Percentiles rank a stretch among this genome's conserved stretches.
Conservation (phyloP, 495 filamentous ascomycete species). For the Neurospora sp. region DNA sequence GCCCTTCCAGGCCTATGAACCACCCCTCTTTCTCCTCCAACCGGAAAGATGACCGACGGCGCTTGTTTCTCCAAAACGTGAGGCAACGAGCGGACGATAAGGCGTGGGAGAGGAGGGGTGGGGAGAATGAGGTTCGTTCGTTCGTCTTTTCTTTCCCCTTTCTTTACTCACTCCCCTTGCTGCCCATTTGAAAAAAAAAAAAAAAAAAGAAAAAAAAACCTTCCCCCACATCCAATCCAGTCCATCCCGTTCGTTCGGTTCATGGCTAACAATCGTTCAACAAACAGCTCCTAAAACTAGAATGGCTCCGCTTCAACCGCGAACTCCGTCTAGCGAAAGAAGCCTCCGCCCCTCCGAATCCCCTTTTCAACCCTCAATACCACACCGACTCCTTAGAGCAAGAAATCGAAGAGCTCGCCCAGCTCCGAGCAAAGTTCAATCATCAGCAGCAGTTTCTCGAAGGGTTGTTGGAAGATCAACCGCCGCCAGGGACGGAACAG, state of each 20-base stretch:
- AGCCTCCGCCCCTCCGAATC: conserved; percentile 1
- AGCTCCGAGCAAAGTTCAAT: conserved; percentile 31
- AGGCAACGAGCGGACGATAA: conserved; percentile 57
- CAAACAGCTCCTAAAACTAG: conserved; percentile 35
- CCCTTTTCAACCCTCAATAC: neutral
- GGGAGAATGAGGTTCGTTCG: conserved; percentile 64
- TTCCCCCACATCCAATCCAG: neutral
- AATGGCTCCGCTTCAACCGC: conserved; percentile 32
- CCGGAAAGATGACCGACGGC: conserved; percentile 38
- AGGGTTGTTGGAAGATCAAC: conserved; percentile 25
- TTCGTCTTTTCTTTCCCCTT: too few relatives aligned
- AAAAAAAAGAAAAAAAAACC: too few relatives aligned
- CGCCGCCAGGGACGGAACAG: conserved; percentile 11
- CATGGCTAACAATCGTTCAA: conserved; percentile 6
- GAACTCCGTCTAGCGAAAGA: conserved; percentile 36
- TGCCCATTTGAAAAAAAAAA: too few relatives aligned
- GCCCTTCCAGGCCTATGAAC: neutral
- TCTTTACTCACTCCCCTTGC: neutral
- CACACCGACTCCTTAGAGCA: conserved; percentile 4
- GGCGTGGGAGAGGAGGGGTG: conserved; percentile 52
- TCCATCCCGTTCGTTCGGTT: neutral
- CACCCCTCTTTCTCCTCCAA: neutral
- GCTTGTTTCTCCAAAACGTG: conserved; percentile 70
- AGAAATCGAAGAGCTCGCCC: conserved; percentile 37
- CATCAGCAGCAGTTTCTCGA: conserved; percentile 26